Percentiles rank a stretch among this genome's conserved stretches.
phyloP scores from a whole-genome alignment of 305 asterid genomes.

The Rubia tinctorum region DNA sequence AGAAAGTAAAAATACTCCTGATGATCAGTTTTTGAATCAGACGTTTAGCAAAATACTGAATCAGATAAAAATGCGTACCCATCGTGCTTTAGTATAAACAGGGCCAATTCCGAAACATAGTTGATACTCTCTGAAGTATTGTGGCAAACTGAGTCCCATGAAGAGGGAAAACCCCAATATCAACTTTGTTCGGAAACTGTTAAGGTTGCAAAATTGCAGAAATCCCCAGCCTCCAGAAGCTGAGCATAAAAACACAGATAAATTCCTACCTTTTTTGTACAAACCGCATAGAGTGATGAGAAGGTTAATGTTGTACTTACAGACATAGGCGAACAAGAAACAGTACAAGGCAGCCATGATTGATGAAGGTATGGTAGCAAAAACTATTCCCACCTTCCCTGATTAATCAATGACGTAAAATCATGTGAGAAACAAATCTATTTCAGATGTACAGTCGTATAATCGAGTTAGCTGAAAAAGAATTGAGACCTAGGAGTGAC shows the following conservation, averaged over 20 bases:
- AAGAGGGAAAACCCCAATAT: constrained; percentile 65
- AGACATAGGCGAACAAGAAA: constrained; percentile 62
- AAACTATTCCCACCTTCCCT: constrained; percentile 83
- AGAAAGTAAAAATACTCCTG: background rate
- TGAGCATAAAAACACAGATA: constrained; percentile 23
- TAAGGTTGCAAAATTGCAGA: constrained; percentile 82
- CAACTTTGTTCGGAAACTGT: constrained; percentile 78
- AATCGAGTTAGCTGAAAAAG: background rate
- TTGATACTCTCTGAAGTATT: constrained; percentile 49
- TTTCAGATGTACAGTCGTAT: background rate
- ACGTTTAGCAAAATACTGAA: background rate
- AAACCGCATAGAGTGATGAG: background rate
- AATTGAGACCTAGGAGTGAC: constrained; percentile 56
- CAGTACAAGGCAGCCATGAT: constrained; percentile 77
- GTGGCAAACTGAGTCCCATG: constrained; percentile 64
- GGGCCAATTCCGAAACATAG: constrained; percentile 28
- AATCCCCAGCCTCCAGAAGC: constrained; percentile 75
- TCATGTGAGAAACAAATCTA: background rate
- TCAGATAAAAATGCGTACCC: constrained; percentile 39
- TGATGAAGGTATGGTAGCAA: constrained; percentile 68
- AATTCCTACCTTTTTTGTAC: background rate
- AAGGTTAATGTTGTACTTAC: constrained; percentile 33
- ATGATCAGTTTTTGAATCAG: background rate
- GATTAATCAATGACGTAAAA: constrained; percentile 11
- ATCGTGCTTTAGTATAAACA: constrained; percentile 42